These are phyloP conservation scores for Fereydounia khargensis DNA, from an alignment of 1,284 basidiomycete genomes.

Conservation along the genomic window DNA sequence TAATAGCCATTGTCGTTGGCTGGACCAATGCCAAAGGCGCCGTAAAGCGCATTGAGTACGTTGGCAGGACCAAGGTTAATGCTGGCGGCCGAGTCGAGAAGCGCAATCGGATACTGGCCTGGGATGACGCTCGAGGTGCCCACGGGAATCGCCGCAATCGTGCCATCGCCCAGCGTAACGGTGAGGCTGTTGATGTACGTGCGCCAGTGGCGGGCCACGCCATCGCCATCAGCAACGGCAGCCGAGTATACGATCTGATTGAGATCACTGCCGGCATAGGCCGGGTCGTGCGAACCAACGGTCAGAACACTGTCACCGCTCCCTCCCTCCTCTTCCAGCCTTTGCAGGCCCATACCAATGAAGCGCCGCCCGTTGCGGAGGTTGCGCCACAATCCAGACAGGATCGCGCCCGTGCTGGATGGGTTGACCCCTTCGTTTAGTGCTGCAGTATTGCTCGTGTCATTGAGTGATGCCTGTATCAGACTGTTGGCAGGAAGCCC, in stretches of 20 bases:
- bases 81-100: constrained; percentile 38
- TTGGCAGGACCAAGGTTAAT: constrained; percentile 35
- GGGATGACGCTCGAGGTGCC: constrained; percentile 20
- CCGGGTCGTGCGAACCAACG: constrained; percentile 36
- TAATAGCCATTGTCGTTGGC: constrained; percentile 44
- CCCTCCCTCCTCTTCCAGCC: constrained; percentile 46
- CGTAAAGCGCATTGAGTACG: constrained; percentile 45
- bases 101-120: constrained; percentile 26
- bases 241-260: constrained; percentile 22
- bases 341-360: constrained; percentile 42
- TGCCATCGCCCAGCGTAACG: constrained; percentile 22
- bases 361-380: constrained; percentile 26
- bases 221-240: constrained; percentile 35
- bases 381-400: constrained; percentile 40
- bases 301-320: constrained; percentile 41
- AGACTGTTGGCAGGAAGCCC: constrained; percentile 43
- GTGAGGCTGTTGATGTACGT: constrained; percentile 24
- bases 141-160: constrained; percentile 21
- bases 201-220: constrained; percentile 39
- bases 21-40: constrained; percentile 44
- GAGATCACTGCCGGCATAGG: constrained; percentile 20
- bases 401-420: constrained; percentile 29
- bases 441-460: constrained; percentile 22
- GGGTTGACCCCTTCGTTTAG: constrained; percentile 18
- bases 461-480: constrained; percentile 34